Base-by-base conservation (phyloP, 768 basidiomycete species). In the Piloderma croceum region DNA sequence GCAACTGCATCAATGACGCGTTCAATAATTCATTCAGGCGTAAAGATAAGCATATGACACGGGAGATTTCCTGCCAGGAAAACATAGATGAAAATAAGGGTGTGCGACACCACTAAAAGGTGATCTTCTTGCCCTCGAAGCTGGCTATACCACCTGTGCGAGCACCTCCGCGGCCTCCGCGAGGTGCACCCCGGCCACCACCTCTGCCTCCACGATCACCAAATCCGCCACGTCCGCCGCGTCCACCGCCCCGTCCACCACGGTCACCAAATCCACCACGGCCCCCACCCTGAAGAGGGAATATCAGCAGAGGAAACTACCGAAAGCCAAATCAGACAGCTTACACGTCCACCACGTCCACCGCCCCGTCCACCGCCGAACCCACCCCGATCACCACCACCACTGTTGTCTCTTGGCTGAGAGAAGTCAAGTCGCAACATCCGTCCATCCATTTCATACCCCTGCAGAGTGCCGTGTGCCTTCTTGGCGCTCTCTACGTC, bases 381-480 rank as follows among this genome's bases (percentile, higher is more conserved):
- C 43, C 67, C 62, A 33, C 72, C 70, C 13, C 76, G 68, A 12
- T 63, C 59, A 3, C 71, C 71, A 10, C 76, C 77, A 40, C 76
- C 79, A 34, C 68, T 65, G 24, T 62, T 60, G 51, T 89, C 85
- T 52, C 88, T 69, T 9, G 90, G 90, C 55, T 86, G 83, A 18
- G 88, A 85, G 66, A 74, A 91, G 64, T 98, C 93, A 33, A 97
- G 62, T 39, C 94, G 76, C 46, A 94, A 69, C 21, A 64, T 51
- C 38, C 96, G 79, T 5, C 94, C 94, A 23, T 81, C 86, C 36
- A 96, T 72, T 44, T 92, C 88, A 42, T 69, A 62, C 23, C 89
- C 87, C 29, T 74, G 71, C 20, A 77, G 70, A 4, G 74, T 77
- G 51, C 74, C 79, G 45, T 80, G 77, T 3, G 94, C 94, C 57